Evolutionary conservation across 352 stramenopile species (phyloP), one percentile per base, ranked within the genome.

Genomic region (Thalassiosira sp.): DNA sequence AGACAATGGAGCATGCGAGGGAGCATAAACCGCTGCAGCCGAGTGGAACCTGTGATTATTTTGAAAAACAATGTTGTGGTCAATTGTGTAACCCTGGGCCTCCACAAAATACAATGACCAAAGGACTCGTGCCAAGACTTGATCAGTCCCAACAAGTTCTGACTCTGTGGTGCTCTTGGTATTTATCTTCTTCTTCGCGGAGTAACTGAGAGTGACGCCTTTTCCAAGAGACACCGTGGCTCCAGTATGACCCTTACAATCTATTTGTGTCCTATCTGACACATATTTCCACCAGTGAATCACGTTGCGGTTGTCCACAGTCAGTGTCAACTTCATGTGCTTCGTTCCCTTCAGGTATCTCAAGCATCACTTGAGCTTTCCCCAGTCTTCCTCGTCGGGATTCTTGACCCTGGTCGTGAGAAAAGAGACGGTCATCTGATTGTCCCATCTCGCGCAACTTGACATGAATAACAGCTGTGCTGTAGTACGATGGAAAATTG

Each of bases 241-340:
- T 31, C 79, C 73, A 2, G 77, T 86, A n/a, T 89, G 82, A 33
- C 78, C 76, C 33, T 67, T 57, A 11, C 52, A 63, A 31, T 82
- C 77, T 8, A 49, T 22, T 20, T 85, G 77, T 6, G 74, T 61
- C 13, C 49, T 49, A 49, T 72, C 71, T 22, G 73, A 74, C 2
- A 48, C 63, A 40, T 86, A 67, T 2, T 81, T 53, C 45, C 57
- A 75, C 72, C 67, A 83, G 43, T 51, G 27, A n/a, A 71, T 49
- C 2, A 1, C 64, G 13, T 0, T 16, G 28, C 63, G 28, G 8
- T 45, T 53, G 13, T 72, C 61, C 16, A 28, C 49, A n/a, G 18
- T 25, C 3, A 82, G 35, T 1, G 18, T 73, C 3, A 82, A 49
- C 31, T 58, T 40, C 43, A 87, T 37, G 7, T 77, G 10, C 1